Evolutionary conservation across 768 basidiomycete species (phyloP).

Genomic region (Coprinopsis sp.): DNA sequence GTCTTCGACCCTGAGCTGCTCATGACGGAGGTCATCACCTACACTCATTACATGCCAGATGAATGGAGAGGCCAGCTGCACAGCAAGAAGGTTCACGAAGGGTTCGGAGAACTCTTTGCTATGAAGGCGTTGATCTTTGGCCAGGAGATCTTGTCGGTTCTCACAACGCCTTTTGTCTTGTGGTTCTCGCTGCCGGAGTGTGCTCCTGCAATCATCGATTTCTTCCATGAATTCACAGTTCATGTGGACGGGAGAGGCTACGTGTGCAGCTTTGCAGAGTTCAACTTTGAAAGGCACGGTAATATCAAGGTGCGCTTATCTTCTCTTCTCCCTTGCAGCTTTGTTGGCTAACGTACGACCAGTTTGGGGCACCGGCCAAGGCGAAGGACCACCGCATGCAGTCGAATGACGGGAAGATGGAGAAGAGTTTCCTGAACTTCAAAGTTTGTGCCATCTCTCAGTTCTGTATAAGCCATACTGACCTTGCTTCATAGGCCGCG

Average conservation of each 20-base stretch:
- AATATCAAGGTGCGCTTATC: slow-evolving; percentile 69
- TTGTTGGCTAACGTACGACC: background rate
- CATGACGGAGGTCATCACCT: slow-evolving; percentile 87
- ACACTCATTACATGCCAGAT: slow-evolving; percentile 94
- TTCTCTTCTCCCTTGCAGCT: slow-evolving; percentile 1
- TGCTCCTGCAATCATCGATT: slow-evolving; percentile 90
- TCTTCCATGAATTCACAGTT: slow-evolving; percentile 96
- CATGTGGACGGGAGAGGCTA: slow-evolving; percentile 96
- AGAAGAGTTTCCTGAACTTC: slow-evolving; percentile 95
- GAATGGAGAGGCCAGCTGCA: slow-evolving; percentile 89
- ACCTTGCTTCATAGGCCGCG: slow-evolving; percentile 51
- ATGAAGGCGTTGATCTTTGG: slow-evolving; percentile 87
- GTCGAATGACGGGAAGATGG: slow-evolving; percentile 96
- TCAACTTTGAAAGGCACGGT: slow-evolving; percentile 93
- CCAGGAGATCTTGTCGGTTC: slow-evolving; percentile 85
- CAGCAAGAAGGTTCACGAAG: slow-evolving; percentile 84
- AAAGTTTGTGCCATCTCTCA: slow-evolving; percentile 43
- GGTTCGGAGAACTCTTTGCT: slow-evolving; percentile 90
- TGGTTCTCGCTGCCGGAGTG: slow-evolving; percentile 90
- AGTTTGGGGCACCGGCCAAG: slow-evolving; percentile 83
- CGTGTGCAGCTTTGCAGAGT: slow-evolving; percentile 97
- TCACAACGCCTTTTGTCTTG: slow-evolving; percentile 90
- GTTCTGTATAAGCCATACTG: background rate
- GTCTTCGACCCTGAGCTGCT: slow-evolving; percentile 93
- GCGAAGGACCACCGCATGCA: slow-evolving; percentile 69